Base-by-base conservation (phyloP, 78 protist species). In the Tieghemostelium lacteum region DNA sequence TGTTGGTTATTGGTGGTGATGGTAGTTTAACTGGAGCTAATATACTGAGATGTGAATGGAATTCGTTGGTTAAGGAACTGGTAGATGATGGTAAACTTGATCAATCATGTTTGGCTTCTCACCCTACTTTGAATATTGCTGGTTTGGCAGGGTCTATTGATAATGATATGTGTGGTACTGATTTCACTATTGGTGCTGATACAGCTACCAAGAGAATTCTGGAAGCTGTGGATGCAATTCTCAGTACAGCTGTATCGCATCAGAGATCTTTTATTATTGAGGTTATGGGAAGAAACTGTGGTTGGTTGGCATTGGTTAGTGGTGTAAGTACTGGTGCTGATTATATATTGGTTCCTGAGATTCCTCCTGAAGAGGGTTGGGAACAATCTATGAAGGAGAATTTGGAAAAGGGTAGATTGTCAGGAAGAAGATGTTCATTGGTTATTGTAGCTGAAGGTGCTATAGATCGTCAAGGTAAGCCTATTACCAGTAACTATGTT, bases 131-230 rank as follows among this genome's bases (percentile, higher is more conserved):
- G 8, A 19, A 67, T 1, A 61, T 95, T 31, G 93, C 86, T 24
- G 97, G 97, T 36, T 75, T 95, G 31, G 97, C 88, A 1, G 97
- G 97, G 1, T 93, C 96, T 0, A 95, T 95, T 37, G 97, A 95
- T 62, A 95, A 95, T 75, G 97, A 95, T 71, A 93, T 95, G 96
- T 94, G 73, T 61, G 77, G 88, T 4, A 88, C 94, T 0, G 94
- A 70, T 33, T 22, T 87, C 24, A 93, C 96, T 2, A 94, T 95
- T 26, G 96, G 96, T 42, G 75, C 93, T 3, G 94, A 93, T 69
- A 74, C 96, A n/a, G 95, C 97, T 0, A 70, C 89, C 5, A 14
- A 75, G 2, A 67, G 95, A 52, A 93, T 93, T 34, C 45, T 78
- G 12, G 96, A 95, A 34, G 75, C 95, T 37, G 60, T 93, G 42